Base-by-base conservation (phyloP, 106 monocot species). In the Triglochin maritima region DNA sequence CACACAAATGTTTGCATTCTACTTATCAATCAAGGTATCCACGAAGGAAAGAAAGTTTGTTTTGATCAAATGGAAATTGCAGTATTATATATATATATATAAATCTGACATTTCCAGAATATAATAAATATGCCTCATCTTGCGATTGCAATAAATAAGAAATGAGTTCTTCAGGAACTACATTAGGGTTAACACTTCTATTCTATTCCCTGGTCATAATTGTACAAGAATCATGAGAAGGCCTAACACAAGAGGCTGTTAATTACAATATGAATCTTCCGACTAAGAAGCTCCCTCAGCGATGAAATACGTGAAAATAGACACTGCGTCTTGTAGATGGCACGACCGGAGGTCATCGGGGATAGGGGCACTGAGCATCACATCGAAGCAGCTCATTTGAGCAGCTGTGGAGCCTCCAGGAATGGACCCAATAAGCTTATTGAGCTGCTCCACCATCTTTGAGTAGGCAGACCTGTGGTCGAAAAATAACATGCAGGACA, bases 371-470 rank as follows among this genome's bases (percentile, higher is more conserved):
- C 72, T 66, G 9, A 89, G 84, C 83, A 98, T 84, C 7, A 92
- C 82, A 51, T 86, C 77, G 17, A 88, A 89, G 76, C 88, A 98
- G 69, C 65, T 83, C 98, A 98, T 92, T 46, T 82, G 82, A 70
- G 82, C 82, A 2, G 80, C 48, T 17, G 78, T 68, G 0, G 80
- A 59, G 3, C 84, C 87, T 46, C 74, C 75, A 3, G 84, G 92
- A 12, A 79, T 75, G 11, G 86, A 74, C 17, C 53, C 65, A 9
- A 98, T 67, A 8, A 86, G 69, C 60, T 50, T 60, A 53, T 84
- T 80, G 0, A 98, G 84, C 74, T 88, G 84, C 71, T 88, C 86
- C 8, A 84, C 76, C 98, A 98, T 98, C 66, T 82, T 84, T 43
- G 98, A 84, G 60, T 82, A 98, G 59, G 78, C 66, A 15, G 77